phyloP scores from a whole-genome alignment of 1,284 basidiomycete species.

The Cystobasidium sp. region DNA sequence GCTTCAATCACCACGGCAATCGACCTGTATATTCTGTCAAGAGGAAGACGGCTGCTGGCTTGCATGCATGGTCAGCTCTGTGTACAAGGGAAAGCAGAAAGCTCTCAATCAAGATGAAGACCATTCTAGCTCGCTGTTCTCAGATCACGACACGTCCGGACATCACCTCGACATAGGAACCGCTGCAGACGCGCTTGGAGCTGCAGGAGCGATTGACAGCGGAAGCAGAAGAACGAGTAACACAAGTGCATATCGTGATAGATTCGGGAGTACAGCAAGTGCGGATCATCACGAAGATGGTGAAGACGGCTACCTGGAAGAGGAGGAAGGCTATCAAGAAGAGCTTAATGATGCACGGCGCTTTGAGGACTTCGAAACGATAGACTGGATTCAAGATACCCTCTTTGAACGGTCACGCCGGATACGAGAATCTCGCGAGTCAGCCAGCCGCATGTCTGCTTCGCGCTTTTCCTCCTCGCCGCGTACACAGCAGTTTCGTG shows the following conservation, averaged over 20 bases:
- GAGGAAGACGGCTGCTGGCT: not conserved
- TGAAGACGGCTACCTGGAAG: slow-evolving; percentile 16
- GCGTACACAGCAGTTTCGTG: slow-evolving; percentile 52
- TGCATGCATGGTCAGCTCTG: not conserved
- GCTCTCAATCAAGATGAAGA: slow-evolving; percentile 20
- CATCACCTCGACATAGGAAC: slow-evolving; percentile 32
- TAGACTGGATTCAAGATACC: slow-evolving; percentile 93
- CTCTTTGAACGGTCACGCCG: slow-evolving; percentile 80
- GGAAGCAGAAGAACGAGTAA: slow-evolving; percentile 9
- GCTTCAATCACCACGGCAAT: not conserved
- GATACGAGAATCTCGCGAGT: slow-evolving; percentile 65
- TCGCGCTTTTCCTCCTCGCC: slow-evolving; percentile 50
- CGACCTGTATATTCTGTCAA: too few species aligned
- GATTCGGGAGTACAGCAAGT: slow-evolving; percentile 14
- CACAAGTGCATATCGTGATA: slow-evolving; percentile 1
- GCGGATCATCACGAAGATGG: slow-evolving; percentile 9
- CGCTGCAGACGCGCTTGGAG: slow-evolving; percentile 15
- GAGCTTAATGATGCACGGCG: slow-evolving; percentile 39
- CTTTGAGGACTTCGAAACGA: slow-evolving; percentile 45
- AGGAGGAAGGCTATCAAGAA: slow-evolving; percentile 21
- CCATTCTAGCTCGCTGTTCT: not conserved
- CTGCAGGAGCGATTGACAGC: not conserved
- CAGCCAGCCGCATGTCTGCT: slow-evolving; percentile 54
- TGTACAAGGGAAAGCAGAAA: slow-evolving; percentile 19
- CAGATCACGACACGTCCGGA: not conserved